Percentiles rank a stretch among this genome's conserved stretches.
These are phyloP conservation scores for Vitellaria paradoxa DNA, from an alignment of 179 eudicot species.

Conservation along the genomic window DNA sequence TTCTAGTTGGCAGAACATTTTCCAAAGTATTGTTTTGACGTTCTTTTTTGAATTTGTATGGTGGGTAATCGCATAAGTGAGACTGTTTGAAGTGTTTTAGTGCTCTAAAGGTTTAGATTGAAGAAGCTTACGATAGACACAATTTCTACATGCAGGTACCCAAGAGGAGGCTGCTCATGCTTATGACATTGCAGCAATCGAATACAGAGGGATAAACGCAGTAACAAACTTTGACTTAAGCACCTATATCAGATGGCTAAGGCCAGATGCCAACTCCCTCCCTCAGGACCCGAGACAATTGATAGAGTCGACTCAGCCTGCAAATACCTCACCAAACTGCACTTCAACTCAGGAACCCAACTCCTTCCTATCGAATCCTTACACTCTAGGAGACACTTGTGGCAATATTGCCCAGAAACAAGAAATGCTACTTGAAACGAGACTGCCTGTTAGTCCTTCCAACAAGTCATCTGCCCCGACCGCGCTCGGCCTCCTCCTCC, in stretches of 20 bases:
- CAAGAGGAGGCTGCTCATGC: slow-evolving; percentile 54
- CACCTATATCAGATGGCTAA: slow-evolving; percentile 43
- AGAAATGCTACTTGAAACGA: slow-evolving; percentile 26
- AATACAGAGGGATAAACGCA: slow-evolving; percentile 43
- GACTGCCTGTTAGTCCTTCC: slow-evolving; percentile 21
- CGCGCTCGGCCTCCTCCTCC: slow-evolving; percentile 43
- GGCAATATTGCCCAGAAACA: slow-evolving; percentile 19
- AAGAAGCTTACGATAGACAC: no score
- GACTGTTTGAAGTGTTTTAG: no score
- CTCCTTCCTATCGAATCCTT: slow-evolving; percentile 15
- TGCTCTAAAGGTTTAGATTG: no score
- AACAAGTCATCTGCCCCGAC: slow-evolving; percentile 32
- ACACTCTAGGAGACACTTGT: neutral
- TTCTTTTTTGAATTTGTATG: no score
- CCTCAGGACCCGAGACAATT: slow-evolving; percentile 12
- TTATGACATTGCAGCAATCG: slow-evolving; percentile 48
- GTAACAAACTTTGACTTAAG: slow-evolving; percentile 49
- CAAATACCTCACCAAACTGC: neutral
- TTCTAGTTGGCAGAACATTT: neutral
- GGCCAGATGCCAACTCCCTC: slow-evolving; percentile 24
- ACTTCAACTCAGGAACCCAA: slow-evolving; percentile 13
- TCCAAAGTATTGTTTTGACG: neutral
- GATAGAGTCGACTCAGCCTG: neutral
- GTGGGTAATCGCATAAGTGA: no score
- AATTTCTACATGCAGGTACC: slow-evolving; percentile 28